Percentiles rank a stretch among this genome's conserved stretches.
Evolutionary conservation across 768 basidiomycete genomes (phyloP).

Genomic region (Xerocomus potaroensis): DNA sequence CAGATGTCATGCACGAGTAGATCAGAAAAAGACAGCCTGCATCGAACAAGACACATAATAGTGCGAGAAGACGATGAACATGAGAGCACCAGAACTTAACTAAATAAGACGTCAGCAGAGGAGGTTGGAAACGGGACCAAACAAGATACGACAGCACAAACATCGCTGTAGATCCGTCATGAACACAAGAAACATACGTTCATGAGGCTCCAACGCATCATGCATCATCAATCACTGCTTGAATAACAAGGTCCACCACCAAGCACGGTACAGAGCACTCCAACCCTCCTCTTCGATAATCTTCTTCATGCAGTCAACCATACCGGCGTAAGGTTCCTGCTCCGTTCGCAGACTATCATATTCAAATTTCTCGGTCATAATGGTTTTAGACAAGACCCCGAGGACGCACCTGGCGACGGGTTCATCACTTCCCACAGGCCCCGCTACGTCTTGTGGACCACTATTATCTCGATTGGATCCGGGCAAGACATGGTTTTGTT

Average conservation of each 20-base stretch:
- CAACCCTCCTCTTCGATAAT: conserved; percentile 74
- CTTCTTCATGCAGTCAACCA: conserved; percentile 65
- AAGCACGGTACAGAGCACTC: conserved; percentile 65
- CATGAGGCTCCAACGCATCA: too few relatives aligned
- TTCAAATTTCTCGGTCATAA: background rate
- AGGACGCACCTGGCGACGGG: conserved; percentile 70
- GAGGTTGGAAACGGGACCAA: too few relatives aligned
- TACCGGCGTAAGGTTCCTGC: conserved; percentile 67
- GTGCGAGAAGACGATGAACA: too few relatives aligned
- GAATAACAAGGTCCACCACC: conserved; percentile 69
- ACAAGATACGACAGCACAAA: too few relatives aligned
- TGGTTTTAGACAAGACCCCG: background rate
- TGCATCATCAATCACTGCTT: too few relatives aligned
- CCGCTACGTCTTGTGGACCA: conserved; percentile 55
- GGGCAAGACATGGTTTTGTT: conserved; percentile 53
- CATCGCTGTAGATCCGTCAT: too few relatives aligned
- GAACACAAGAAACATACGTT: too few relatives aligned
- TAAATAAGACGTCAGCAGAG: too few relatives aligned
- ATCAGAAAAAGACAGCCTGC: too few relatives aligned
- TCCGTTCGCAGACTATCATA: conserved; percentile 52
- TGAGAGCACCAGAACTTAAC: too few relatives aligned
- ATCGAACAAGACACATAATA: too few relatives aligned
- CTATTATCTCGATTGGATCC: conserved; percentile 23
- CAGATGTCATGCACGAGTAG: too few relatives aligned
- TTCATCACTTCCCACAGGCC: conserved; percentile 60